Evolutionary conservation across 192 early-diverging fungal genomes (phyloP).

Genomic region (Entomortierella chlamydospora): DNA sequence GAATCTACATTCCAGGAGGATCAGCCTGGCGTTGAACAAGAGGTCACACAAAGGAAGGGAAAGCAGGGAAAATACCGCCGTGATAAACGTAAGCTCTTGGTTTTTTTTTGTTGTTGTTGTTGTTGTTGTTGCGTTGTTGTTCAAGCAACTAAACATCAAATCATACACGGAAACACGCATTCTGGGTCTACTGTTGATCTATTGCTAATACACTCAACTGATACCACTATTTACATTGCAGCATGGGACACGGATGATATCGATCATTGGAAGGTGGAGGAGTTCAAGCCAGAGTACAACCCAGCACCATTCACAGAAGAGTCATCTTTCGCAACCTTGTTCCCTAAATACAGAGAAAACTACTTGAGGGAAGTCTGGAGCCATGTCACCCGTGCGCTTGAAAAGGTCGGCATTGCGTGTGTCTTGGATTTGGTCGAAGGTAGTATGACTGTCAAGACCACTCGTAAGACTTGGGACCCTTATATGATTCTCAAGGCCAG

Average conservation of each 20-base stretch:
- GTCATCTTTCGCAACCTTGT: slow-evolving; percentile 96
- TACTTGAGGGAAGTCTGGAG: slow-evolving; percentile 95
- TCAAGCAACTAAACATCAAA: neutral
- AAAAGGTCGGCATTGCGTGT: slow-evolving; percentile 86
- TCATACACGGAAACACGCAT: too few species aligned
- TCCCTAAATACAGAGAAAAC: slow-evolving; percentile 97
- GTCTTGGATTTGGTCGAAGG: slow-evolving; percentile 96
- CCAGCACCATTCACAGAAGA: slow-evolving; percentile 86
- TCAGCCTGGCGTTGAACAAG: slow-evolving; percentile 22
- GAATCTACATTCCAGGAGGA: slow-evolving; percentile 35
- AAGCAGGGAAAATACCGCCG: slow-evolving; percentile 64
- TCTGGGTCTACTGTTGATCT: too few species aligned
- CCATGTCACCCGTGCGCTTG: slow-evolving; percentile 83
- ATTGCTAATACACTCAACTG: too few species aligned
- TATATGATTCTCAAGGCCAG: slow-evolving; percentile 94
- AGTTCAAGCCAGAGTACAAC: slow-evolving; percentile 83
- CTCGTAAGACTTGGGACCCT: slow-evolving; percentile 94
- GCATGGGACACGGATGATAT: slow-evolving; percentile 95
- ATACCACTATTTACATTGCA: slow-evolving; percentile 14
- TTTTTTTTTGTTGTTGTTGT: neutral
- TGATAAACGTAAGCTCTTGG: slow-evolving; percentile 60
- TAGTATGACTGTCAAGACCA: slow-evolving; percentile 97
- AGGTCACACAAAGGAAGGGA: slow-evolving; percentile 48
- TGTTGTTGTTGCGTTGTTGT: neutral
- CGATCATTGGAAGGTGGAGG: slow-evolving; percentile 93